phyloP scores from a whole-genome alignment of 139 green algal species.

The Trebouxia sp. region DNA sequence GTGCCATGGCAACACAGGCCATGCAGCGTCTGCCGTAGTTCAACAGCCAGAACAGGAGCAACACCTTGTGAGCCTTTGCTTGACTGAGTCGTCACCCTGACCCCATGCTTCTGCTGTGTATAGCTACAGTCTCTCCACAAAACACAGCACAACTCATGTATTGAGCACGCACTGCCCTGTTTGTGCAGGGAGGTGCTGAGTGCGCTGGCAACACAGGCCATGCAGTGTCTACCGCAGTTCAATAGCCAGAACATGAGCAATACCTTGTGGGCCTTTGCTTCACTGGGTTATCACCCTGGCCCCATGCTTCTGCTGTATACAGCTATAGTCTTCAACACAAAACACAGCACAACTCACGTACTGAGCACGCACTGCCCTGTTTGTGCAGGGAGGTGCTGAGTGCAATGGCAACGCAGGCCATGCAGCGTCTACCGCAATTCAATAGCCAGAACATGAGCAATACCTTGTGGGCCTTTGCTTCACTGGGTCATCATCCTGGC shows the following conservation, averaged over 20 bases:
- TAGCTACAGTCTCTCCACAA: too few relatives aligned
- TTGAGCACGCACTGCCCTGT: too few relatives aligned
- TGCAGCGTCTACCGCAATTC: slow-evolving; percentile 28
- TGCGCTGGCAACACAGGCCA: neutral
- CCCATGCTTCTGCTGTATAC: neutral
- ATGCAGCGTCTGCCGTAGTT: slow-evolving; percentile 1
- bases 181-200: neutral
- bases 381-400: slow-evolving; percentile 16
- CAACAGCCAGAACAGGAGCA: slow-evolving; percentile 51
- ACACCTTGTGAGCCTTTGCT: slow-evolving; percentile 55
- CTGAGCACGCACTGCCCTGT: too few relatives aligned
- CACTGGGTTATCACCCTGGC: slow-evolving; percentile 44
- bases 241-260: slow-evolving; percentile 54
- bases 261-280: slow-evolving; percentile 54
- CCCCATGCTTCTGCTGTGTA: neutral
- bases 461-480: slow-evolving; percentile 55
- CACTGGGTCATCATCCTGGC: slow-evolving; percentile 47
- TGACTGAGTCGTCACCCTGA: slow-evolving; percentile 45
- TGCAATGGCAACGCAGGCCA: slow-evolving; percentile 27
- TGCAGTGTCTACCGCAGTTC: neutral
- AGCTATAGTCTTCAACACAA: too few relatives aligned
- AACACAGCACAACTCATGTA: too few relatives aligned
- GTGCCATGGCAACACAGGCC: neutral
- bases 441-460: slow-evolving; percentile 58
- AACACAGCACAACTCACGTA: too few relatives aligned